Conservation (phyloP, 805 yeast species). For the Metschnikowia anglica region DNA sequence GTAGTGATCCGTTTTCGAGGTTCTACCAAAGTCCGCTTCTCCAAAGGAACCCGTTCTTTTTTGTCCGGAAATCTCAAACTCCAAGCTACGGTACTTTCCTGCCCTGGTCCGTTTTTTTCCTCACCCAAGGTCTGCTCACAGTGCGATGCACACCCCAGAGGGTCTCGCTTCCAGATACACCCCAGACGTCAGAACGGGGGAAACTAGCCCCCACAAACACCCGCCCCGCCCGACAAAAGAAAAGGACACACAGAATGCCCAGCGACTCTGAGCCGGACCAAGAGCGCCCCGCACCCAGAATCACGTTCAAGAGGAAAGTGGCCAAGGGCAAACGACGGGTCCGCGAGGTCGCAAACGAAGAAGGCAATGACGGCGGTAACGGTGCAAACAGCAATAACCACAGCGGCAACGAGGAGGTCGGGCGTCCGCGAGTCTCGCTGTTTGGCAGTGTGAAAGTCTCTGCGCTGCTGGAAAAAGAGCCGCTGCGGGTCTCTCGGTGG, state of each 20-base stretch:
- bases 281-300: neutral
- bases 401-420: neutral
- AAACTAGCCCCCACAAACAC: too few species aligned
- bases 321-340: slow-evolving; percentile 1
- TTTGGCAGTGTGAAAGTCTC: neutral
- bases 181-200: too few species aligned
- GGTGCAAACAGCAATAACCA: neutral
- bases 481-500: slow-evolving; percentile 10
- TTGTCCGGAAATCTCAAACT: too few species aligned
- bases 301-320: slow-evolving; percentile 3
- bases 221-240: too few species aligned
- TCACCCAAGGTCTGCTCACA: too few species aligned
- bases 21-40: too few species aligned
- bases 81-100: too few species aligned
- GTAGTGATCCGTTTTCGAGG: too few species aligned
- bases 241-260: neutral
- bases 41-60: too few species aligned
- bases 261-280: neutral
- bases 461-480: neutral
- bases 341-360: slow-evolving; percentile 2
- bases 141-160: too few species aligned
- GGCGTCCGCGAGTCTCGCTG: neutral
- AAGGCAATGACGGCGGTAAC: neutral
- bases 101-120: too few species aligned
- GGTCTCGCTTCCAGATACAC: too few species aligned